Percentiles rank a stretch among this genome's conserved stretches.
Conservation (phyloP, 208 protist species). For the Acanthamoeba sp. region DNA sequence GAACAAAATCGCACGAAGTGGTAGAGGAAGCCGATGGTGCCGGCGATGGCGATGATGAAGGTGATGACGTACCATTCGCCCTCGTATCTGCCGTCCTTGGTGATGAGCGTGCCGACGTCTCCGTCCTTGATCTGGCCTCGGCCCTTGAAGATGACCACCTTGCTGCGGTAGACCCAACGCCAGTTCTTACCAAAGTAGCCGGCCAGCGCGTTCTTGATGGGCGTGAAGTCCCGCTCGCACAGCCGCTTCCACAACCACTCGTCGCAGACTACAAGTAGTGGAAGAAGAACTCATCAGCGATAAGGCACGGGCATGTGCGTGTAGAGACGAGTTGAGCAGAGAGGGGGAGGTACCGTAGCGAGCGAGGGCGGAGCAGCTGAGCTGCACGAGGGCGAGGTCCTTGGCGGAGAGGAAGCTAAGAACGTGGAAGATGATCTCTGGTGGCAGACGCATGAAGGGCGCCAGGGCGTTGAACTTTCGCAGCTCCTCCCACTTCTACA, state of each 20-base stretch:
- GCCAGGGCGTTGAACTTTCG: neutral
- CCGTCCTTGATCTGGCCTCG: constrained; percentile 39
- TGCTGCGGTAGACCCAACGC: constrained; percentile 55
- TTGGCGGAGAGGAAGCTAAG: constrained; percentile 14
- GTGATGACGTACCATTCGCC: constrained; percentile 1
- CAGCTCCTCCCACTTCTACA: constrained; percentile 30
- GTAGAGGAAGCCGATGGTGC: neutral
- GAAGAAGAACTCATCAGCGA: neutral
- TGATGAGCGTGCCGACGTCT: constrained; percentile 28
- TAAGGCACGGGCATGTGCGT: too few relatives aligned
- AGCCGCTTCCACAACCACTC: constrained; percentile 43
- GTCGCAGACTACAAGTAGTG: neutral
- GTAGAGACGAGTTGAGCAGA: neutral
- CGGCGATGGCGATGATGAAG: neutral
- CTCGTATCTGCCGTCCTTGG: constrained; percentile 50
- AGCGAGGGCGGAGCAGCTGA: neutral
- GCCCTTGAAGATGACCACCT: constrained; percentile 11
- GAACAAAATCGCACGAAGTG: neutral
- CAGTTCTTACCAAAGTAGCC: constrained; percentile 44
- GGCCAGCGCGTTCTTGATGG: constrained; percentile 22
- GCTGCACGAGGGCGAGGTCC: constrained; percentile 21
- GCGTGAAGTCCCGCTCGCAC: constrained; percentile 17
- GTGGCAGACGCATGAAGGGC: constrained; percentile 9
- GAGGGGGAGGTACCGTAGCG: constrained; percentile 4
- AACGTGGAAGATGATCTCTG: constrained; percentile 43